These are phyloP conservation scores for Proliferodiscus dingleyae DNA, from an alignment of 2,329 filamentous ascomycete genomes.

Conservation along the genomic window DNA sequence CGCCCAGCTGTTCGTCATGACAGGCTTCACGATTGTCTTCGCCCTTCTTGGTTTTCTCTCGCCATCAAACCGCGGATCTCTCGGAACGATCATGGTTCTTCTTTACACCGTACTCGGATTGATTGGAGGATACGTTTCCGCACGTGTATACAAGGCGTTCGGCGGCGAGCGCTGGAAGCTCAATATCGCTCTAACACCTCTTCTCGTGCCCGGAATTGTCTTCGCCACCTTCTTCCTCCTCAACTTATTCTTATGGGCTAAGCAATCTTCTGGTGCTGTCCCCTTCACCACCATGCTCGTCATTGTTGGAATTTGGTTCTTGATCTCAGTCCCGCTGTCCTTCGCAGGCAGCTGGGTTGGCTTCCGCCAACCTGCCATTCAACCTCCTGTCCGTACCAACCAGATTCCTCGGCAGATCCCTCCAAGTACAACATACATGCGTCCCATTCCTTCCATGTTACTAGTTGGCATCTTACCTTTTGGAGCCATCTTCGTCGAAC, in stretches of 20 bases:
- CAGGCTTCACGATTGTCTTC: constrained; percentile 87
- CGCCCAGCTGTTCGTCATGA: constrained; percentile 96
- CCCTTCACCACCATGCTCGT: constrained; percentile 97
- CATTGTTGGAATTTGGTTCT: constrained; percentile 89
- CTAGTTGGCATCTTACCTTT: constrained; percentile 91
- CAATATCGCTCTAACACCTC: constrained; percentile 82
- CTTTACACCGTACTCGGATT: constrained; percentile 92
- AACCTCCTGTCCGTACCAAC: constrained; percentile 86
- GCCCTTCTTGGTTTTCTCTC: constrained; percentile 92
- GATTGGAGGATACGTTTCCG: constrained; percentile 84
- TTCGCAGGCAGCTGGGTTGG: constrained; percentile 89
- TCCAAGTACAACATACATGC: constrained; percentile 74
- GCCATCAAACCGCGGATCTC: constrained; percentile 88
- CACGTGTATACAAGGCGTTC: constrained; percentile 91
- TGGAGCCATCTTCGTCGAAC: constrained; percentile 93
- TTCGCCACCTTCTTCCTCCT: constrained; percentile 89
- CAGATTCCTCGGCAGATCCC: constrained; percentile 98
- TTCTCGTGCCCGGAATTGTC: constrained; percentile 79
- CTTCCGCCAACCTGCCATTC: constrained; percentile 68
- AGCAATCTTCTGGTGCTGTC: constrained; percentile 86
- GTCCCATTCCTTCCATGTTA: constrained; percentile 82
- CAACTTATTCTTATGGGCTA: constrained; percentile 94
- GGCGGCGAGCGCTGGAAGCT: constrained; percentile 90
- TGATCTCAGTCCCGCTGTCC: constrained; percentile 90
- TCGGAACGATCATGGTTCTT: constrained; percentile 88